Evolutionary conservation across 495 filamentous ascomycete species (phyloP).

Genomic region (Penicillium lagena): DNA sequence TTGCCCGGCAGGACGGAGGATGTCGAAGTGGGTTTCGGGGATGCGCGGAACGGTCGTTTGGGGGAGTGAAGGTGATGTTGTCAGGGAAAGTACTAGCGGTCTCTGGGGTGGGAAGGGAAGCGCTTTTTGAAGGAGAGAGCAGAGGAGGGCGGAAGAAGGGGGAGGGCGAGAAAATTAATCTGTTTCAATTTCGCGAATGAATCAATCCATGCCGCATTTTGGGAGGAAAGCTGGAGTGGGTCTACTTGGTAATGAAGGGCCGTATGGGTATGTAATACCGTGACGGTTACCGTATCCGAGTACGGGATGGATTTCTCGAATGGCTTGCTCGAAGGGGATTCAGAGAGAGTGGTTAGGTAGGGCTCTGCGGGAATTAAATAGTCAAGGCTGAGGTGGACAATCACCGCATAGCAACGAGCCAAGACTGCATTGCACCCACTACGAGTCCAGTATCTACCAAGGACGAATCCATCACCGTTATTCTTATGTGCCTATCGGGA

Average conservation of each 20-base stretch:
- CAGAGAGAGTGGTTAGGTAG: background rate
- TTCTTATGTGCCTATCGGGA: constrained; percentile 14
- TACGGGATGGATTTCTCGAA: background rate
- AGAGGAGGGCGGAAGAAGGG: constrained; percentile 1
- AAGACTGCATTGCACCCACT: background rate
- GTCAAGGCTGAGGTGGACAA: background rate
- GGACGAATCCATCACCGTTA: background rate
- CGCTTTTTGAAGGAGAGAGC: background rate
- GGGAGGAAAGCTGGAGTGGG: constrained; percentile 26
- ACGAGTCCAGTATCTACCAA: background rate
- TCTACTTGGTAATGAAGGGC: constrained; percentile 12
- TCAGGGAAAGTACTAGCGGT: constrained; percentile 20
- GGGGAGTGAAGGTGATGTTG: too few relatives aligned
- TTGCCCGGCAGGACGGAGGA: constrained; percentile 25
- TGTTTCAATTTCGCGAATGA: constrained; percentile 6
- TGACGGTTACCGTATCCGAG: background rate
- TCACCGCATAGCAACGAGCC: constrained; percentile 13
- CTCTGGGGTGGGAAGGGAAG: constrained; percentile 7
- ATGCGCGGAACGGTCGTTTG: constrained; percentile 1
- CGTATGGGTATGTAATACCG: background rate
- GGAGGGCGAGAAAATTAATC: constrained; percentile 17
- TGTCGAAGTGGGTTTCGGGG: constrained; percentile 13
- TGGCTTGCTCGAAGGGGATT: background rate
- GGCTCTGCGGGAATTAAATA: constrained; percentile 3
- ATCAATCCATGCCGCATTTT: constrained; percentile 19